Percentiles rank a stretch among this genome's conserved stretches.
Evolutionary conservation across 2,329 filamentous ascomycete species (phyloP).

Genomic region (Colletotrichum simmondsii): DNA sequence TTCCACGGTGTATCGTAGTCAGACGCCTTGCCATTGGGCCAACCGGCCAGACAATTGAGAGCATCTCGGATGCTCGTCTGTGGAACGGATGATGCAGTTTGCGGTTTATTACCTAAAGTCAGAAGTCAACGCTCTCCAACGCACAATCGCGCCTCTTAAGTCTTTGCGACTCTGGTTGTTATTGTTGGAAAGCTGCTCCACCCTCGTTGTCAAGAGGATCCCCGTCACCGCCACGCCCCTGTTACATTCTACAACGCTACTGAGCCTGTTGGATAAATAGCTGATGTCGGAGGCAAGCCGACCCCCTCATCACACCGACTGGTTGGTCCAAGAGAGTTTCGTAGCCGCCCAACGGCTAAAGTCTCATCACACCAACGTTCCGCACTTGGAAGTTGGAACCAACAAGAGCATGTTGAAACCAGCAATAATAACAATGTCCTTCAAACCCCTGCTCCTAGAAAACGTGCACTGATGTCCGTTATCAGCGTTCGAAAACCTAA

Average conservation of each 20-base stretch:
- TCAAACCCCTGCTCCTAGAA: neutral
- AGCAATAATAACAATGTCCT: neutral
- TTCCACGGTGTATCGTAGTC: slow-evolving; percentile 47
- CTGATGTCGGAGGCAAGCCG: neutral
- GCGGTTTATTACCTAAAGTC: neutral
- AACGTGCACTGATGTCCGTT: neutral
- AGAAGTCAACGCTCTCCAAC: neutral
- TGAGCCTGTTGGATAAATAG: neutral
- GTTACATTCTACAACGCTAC: neutral
- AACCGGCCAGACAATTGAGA: slow-evolving; percentile 36
- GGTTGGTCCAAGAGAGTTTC: neutral
- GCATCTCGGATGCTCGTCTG: slow-evolving; percentile 2
- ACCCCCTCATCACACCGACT: neutral
- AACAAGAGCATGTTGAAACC: neutral
- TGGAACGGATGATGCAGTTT: rapidly evolving
- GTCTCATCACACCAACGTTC: neutral
- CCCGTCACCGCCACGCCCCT: slow-evolving; percentile 1
- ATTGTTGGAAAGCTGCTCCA: neutral
- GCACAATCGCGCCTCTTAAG: neutral
- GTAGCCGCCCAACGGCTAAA: neutral
- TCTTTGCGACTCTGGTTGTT: neutral
- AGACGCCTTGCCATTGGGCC: slow-evolving; percentile 55
- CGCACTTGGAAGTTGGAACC: neutral
- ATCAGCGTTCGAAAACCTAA: neutral
- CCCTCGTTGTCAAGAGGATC: neutral